Base-by-base conservation (phyloP, 2,329 filamentous ascomycete species). In the Phaeosphaeria sp. region DNA sequence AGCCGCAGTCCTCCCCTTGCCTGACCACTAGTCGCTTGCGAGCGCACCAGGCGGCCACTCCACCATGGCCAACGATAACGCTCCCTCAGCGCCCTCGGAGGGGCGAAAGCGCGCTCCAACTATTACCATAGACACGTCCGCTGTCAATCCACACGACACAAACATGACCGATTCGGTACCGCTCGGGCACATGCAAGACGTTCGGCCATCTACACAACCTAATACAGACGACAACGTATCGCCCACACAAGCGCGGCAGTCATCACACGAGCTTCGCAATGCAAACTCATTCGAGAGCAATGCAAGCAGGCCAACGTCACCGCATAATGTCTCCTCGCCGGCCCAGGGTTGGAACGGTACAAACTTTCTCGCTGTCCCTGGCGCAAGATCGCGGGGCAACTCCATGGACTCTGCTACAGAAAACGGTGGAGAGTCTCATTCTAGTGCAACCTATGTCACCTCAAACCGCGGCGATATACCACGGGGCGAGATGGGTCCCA, bases 281-380 rank as follows among this genome's bases (percentile, higher is more conserved):
- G 80, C 84, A n/a, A 81, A 82, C 39, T 88, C 87, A 1, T 89
- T 90, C 65, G 89, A 91, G 41, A 85, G 81, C 74, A 84, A 80
- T 63, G 87, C 89, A 59, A 87, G 85, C 67, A 80, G 87, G 65
- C 88, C 88, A 11, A 88, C 84, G 2, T 90, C 88, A 42, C 86
- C 87, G 6, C 88, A 90, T 72, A 89, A 90, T 76, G 77, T 90
- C 42, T 89, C 87, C 0, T 89, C 88, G 11, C 87, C 88, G 2
- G 82, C 83, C 11, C 77, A 81, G 20, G 83, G 82, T 64, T 80
- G 79, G 81, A 79, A 80, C 30, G 84, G 85, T n/a, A 77, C 82
- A 5, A 85, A 84, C 53, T 89, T 88, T 67, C 79, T 90, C 30
- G 82, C 87, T 0, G 88, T 91, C 1, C 88, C 88, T 2, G 84